phyloP scores from a whole-genome alignment of 2,329 filamentous ascomycete species.

The Diaporthe humulicola region DNA sequence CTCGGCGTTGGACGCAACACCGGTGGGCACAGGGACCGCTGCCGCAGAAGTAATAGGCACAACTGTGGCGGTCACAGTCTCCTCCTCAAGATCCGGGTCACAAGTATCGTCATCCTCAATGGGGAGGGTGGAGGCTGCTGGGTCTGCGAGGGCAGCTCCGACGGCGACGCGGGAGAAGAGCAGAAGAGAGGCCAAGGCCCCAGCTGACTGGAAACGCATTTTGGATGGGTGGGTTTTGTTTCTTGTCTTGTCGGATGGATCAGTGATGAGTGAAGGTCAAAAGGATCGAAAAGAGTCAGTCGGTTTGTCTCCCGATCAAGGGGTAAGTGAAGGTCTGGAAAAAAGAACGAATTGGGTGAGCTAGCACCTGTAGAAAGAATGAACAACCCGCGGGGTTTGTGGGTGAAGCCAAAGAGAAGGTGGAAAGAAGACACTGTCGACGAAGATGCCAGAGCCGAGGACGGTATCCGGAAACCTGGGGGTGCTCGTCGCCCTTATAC shows the following conservation, averaged over 20 bases:
- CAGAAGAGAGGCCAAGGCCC: constrained; percentile 36
- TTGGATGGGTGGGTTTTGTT: background rate
- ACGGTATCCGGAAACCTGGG: background rate
- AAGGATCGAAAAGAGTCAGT: background rate
- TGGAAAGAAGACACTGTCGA: constrained; percentile 27
- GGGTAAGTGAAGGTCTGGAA: constrained; percentile 11
- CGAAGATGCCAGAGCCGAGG: constrained; percentile 36
- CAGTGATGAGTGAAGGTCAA: background rate
- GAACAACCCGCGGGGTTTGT: constrained; percentile 37
- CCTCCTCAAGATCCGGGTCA: constrained; percentile 32
- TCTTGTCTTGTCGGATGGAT: background rate
- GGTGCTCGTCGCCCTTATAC: constrained; percentile 18
- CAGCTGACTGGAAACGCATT: constrained; percentile 37
- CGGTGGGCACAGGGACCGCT: background rate
- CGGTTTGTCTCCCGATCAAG: constrained; percentile 2
- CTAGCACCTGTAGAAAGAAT: constrained; percentile 40
- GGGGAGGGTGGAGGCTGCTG: constrained; percentile 22
- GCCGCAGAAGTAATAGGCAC: constrained; percentile 24
- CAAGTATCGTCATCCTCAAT: constrained; percentile 28
- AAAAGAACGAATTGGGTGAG: constrained; percentile 37
- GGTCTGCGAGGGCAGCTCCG: constrained; percentile 28
- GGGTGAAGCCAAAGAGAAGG: constrained; percentile 25
- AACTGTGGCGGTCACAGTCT: constrained; percentile 33
- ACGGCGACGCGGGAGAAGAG: constrained; percentile 35
- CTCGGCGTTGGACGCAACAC: constrained; percentile 10